Evolutionary conservation across 306 rosid genomes (phyloP).

Genomic region (Gillenia trifoliata): DNA sequence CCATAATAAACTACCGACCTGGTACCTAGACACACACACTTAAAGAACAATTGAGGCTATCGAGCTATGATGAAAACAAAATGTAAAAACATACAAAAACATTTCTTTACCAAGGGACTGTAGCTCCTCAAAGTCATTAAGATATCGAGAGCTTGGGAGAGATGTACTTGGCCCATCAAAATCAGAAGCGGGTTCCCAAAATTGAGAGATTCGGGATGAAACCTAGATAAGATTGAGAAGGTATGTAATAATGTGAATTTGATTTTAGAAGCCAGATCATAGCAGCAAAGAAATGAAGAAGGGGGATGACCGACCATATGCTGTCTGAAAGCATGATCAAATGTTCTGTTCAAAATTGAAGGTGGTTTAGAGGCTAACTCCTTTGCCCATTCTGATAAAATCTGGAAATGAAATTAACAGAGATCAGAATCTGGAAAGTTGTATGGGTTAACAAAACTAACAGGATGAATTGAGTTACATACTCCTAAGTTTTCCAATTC

Average conservation of each 20-base stretch:
- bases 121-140: constrained; percentile 95
- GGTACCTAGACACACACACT: not conserved
- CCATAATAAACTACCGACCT: not conserved
- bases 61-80: not conserved
- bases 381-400: constrained; percentile 67
- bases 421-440: constrained; percentile 33
- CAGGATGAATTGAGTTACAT: constrained; percentile 15
- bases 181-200: constrained; percentile 71
- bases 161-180: constrained; percentile 54
- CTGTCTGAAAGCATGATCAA: constrained; percentile 53
- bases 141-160: constrained; percentile 72
- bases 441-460: constrained; percentile 19
- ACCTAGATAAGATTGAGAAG: constrained; percentile 42
- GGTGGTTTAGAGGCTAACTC: constrained; percentile 72
- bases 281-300: constrained; percentile 13
- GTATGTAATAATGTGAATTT: not conserved
- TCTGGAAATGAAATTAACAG: constrained; percentile 39
- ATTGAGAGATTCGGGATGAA: constrained; percentile 58
- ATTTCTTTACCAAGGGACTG: constrained; percentile 69
- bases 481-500: constrained; percentile 80
- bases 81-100: not conserved
- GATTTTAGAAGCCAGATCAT: constrained; percentile 15
- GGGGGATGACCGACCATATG: constrained; percentile 47
- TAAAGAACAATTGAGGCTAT: not conserved
- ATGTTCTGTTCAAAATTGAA: constrained; percentile 53